Base-by-base conservation (phyloP, 2,329 filamentous ascomycete genomes). In the Trichophyton verrucosum region DNA sequence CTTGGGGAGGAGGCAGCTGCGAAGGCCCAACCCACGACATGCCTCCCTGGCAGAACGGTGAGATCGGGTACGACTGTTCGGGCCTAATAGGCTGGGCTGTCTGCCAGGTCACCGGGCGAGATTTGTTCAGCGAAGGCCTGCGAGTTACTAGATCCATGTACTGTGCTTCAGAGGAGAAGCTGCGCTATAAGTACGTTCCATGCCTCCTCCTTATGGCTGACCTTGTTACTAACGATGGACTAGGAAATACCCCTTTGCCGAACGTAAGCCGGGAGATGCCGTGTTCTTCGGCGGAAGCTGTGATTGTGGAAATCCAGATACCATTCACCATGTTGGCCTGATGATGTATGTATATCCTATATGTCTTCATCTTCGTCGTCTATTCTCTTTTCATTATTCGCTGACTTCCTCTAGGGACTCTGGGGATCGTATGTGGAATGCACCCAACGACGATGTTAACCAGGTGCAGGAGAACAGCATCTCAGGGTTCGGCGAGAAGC, bases 1-100 rank as follows among this genome's bases (percentile, higher is more conserved):
- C 67, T 13, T 70, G 68, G 68, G 68, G 68, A 17, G 68, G 68
- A 27, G 68, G 68, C 13, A 63, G 58, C 22, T 70, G 68, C 61
- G 63, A 63, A 1, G 68, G 68, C 1, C 68, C 68, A 7, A 64
- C 64, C 3, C 44, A 44, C 7, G 68, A 69, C 55, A 57, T 67
- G 22, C 65, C 66, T 3, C 67, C 68, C 3, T 68, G 67, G 56
- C 27, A 68, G 7, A 65, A 68, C 51, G 67, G 66, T 3, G 66
- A 69, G 8, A 57, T 63, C 24, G 68, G 68, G 3, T 70, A 65
- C 51, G 68, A 70, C 51, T 70, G 68, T 58, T 70, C 68, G 4
- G 68, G 68, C 1, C 61, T 69, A 1, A 64, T 70, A 5, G 63
- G 59, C 57, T 70, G 67, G 67, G 68, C 68, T 7, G 63, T 70